Evolutionary conservation across 805 yeast genomes (phyloP).

Genomic region (Osmozyma mogii): DNA sequence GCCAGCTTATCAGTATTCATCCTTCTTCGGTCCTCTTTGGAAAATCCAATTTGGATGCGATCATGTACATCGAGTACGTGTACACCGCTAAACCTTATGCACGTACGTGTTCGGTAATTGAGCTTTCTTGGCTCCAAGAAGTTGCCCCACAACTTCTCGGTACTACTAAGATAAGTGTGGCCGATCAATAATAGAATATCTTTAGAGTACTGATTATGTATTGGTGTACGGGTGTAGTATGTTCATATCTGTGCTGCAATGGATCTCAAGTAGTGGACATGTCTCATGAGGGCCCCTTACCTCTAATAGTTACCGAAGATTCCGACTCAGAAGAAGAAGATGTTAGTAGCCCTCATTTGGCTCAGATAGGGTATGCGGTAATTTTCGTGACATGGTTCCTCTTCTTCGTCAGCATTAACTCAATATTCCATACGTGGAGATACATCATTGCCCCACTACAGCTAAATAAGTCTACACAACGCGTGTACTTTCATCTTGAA

Average conservation of each 20-base stretch:
- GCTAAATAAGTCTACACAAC: slow-evolving; percentile 5
- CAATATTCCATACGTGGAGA: slow-evolving; percentile 30
- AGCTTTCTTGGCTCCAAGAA: slow-evolving; percentile 80
- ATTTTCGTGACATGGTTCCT: slow-evolving; percentile 23
- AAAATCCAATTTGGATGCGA: slow-evolving; percentile 61
- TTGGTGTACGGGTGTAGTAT: no score
- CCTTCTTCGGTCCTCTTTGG: slow-evolving; percentile 90
- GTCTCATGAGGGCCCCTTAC: no score
- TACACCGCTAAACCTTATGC: slow-evolving; percentile 92
- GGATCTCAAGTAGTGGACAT: no score
- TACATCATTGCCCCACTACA: slow-evolving; percentile 24
- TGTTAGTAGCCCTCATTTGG: no score
- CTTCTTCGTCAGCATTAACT: slow-evolving; percentile 25
- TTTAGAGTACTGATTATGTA: no score
- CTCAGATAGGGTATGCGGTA: slow-evolving; percentile 28
- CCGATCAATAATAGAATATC: no score
- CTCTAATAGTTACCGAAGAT: no score
- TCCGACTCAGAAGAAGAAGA: no score
- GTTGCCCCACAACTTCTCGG: slow-evolving; percentile 61
- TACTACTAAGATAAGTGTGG: not conserved
- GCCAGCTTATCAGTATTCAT: slow-evolving; percentile 80
- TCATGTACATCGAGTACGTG: slow-evolving; percentile 92
- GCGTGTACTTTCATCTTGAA: slow-evolving; percentile 8
- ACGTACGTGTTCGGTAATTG: slow-evolving; percentile 74
- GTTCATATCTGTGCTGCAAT: no score